These are phyloP conservation scores for Ceratonia siliqua DNA, from an alignment of 306 rosid genomes.

Conservation along the genomic window DNA sequence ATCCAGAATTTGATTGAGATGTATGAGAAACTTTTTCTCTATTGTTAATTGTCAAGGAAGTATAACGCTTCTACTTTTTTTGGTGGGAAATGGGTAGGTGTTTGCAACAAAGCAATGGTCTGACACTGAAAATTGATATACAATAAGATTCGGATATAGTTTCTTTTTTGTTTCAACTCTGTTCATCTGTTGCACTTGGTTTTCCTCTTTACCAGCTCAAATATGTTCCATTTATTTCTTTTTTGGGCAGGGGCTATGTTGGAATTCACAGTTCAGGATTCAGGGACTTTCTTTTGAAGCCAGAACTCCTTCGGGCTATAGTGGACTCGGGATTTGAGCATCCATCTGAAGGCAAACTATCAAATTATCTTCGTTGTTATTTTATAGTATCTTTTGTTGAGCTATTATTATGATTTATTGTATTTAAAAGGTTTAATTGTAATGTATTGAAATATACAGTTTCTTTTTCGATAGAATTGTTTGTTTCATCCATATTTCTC, in stretches of 20 bases:
- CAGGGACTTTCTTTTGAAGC: constrained; percentile 84
- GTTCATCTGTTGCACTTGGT: background rate
- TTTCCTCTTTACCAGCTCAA: background rate
- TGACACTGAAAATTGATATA: background rate
- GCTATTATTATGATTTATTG: background rate
- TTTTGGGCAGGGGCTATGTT: constrained; percentile 63
- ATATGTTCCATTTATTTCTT: background rate
- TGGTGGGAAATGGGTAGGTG: background rate
- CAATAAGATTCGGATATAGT: background rate
- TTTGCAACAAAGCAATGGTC: background rate
- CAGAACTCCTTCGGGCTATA: constrained; percentile 80
- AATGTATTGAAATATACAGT: background rate
- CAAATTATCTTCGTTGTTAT: background rate
- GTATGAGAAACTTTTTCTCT: background rate
- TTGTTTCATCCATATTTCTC: background rate
- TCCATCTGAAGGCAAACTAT: constrained; percentile 74
- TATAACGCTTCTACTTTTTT: background rate
- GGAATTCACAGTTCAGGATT: constrained; percentile 87
- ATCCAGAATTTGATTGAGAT: background rate
- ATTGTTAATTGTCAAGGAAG: background rate
- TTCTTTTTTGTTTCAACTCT: background rate
- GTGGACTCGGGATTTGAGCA: constrained; percentile 89
- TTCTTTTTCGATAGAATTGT: background rate
- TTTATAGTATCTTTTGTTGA: background rate
- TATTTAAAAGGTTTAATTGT: background rate